These are phyloP conservation scores for Craspedostauros australis DNA, from an alignment of 108 stramenopile species.

Conservation along the genomic window DNA sequence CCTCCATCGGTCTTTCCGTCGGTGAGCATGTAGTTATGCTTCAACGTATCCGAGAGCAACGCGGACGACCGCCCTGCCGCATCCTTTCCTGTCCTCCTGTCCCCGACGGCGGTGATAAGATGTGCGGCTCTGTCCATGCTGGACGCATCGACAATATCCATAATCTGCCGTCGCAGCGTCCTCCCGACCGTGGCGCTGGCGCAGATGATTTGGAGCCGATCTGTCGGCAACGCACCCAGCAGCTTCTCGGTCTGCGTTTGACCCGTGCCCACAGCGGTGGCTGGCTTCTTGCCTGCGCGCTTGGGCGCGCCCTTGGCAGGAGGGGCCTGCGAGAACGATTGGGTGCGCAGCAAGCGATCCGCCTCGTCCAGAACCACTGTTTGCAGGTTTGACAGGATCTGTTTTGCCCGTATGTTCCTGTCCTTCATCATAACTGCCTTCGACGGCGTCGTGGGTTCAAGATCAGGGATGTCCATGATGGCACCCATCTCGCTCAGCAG, in stretches of 20 bases:
- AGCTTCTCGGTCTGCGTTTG: no score
- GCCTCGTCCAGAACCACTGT: conserved; percentile 68
- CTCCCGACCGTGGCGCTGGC: conserved; percentile 69
- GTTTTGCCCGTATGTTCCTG: no score
- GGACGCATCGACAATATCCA: conserved; percentile 49
- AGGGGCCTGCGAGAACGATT: conserved; percentile 33
- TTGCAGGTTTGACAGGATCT: conserved; percentile 27
- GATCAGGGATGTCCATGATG: no score
- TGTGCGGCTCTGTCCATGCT: conserved; percentile 60
- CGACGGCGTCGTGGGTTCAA: no score
- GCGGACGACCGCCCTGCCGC: conserved; percentile 34
- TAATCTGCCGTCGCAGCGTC: conserved; percentile 62
- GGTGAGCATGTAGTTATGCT: conserved; percentile 38
- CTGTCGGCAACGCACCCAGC: no score
- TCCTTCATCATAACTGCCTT: no score
- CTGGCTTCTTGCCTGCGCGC: background rate
- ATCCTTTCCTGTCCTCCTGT: conserved; percentile 58
- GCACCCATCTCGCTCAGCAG: no score
- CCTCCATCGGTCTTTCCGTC: background rate
- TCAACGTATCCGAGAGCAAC: conserved; percentile 47
- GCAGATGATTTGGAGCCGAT: conserved; percentile 47
- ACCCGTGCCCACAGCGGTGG: background rate
- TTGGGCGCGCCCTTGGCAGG: no score
- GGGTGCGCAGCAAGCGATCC: conserved; percentile 66
- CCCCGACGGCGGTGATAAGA: conserved; percentile 56